A percentile compares a stretch with the other conserved stretches of the same genome.
These are phyloP conservation scores for Boletellus deceptivus DNA, from an alignment of 1,284 basidiomycete genomes.

Conservation along the genomic window DNA sequence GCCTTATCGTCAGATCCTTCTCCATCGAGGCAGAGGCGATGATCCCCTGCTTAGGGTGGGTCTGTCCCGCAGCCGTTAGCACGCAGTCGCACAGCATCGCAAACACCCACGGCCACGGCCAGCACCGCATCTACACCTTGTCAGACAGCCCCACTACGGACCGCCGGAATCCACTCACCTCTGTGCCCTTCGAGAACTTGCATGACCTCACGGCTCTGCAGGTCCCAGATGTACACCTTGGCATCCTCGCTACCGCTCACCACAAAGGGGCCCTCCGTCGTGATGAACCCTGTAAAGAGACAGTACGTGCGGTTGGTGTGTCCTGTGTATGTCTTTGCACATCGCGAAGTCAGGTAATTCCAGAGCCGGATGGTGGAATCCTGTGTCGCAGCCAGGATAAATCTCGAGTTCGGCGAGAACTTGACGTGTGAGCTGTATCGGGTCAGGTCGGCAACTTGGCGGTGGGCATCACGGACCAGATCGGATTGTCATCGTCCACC, in stretches of 20 bases:
- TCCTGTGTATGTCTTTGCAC: constrained; percentile 89
- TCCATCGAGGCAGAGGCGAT: constrained; percentile 85
- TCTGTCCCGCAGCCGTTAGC: constrained; percentile 40
- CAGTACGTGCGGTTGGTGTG: constrained; percentile 83
- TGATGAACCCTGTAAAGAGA: constrained; percentile 61
- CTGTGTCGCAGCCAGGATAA: constrained; percentile 85
- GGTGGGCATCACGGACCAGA: constrained; percentile 57
- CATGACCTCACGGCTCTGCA: constrained; percentile 78
- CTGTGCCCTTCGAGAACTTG: constrained; percentile 78
- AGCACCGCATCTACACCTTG: constrained; percentile 62
- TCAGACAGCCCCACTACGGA: constrained; percentile 10
- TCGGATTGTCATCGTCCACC: constrained; percentile 93
- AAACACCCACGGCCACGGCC: constrained; percentile 61
- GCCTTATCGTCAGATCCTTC: constrained; percentile 75
- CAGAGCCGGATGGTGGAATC: constrained; percentile 93
- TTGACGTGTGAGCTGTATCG: constrained; percentile 69
- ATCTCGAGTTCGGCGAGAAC: constrained; percentile 91
- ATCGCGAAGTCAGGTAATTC: constrained; percentile 90
- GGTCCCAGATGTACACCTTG: constrained; percentile 87
- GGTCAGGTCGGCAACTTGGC: constrained; percentile 11
- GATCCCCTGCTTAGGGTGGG: constrained; percentile 67
- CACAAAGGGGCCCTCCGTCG: constrained; percentile 60
- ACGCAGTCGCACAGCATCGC: not conserved
- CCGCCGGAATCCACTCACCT: constrained; percentile 44
- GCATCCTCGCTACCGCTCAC: constrained; percentile 90